Evolutionary conservation across 2,329 filamentous ascomycete species (phyloP).

Genomic region (Sporothrix euskadiensis): DNA sequence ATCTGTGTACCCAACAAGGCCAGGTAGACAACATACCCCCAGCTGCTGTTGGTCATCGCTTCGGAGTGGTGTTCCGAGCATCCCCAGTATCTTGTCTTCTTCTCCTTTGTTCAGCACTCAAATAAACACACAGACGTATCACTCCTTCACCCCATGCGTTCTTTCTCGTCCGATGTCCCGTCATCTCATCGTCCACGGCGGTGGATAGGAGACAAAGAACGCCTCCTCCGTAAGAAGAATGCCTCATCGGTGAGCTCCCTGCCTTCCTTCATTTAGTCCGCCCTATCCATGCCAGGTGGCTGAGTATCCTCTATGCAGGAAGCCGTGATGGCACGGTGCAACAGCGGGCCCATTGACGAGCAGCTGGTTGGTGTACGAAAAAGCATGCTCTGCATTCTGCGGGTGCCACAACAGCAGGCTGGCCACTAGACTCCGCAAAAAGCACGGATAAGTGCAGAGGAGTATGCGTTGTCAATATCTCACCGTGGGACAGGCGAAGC

Average conservation of each 20-base stretch:
- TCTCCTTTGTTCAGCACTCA: background rate
- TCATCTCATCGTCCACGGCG: background rate
- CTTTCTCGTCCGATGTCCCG: background rate
- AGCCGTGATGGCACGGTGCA: background rate
- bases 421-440: background rate
- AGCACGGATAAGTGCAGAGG: background rate
- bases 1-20: background rate
- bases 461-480: conserved; percentile 14
- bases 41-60: background rate
- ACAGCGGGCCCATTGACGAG: background rate
- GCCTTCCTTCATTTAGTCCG: background rate
- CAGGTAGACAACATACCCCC: background rate
- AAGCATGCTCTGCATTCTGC: background rate
- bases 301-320: background rate
- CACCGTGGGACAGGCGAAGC: background rate
- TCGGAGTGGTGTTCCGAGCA: background rate
- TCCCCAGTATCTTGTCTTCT: background rate
- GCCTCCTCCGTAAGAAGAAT: background rate
- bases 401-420: background rate
- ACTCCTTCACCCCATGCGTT: background rate
- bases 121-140: background rate
- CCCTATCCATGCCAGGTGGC: background rate
- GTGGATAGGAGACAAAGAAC: background rate
- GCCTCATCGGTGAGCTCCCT: background rate
- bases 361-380: background rate